Base-by-base conservation (phyloP, 768 basidiomycete species). In the Suillus brevipes region DNA sequence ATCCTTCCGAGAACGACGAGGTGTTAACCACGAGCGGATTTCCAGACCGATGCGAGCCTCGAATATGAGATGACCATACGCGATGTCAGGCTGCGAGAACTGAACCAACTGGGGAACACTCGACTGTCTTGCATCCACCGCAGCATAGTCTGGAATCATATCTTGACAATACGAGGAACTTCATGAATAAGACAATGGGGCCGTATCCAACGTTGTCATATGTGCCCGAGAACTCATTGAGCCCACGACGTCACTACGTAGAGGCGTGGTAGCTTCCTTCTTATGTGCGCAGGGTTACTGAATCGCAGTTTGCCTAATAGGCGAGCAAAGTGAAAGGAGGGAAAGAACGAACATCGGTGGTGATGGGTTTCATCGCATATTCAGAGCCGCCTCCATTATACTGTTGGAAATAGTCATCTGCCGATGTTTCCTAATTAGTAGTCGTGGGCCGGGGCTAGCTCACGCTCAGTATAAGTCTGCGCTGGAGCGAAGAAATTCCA, bases 171-270 rank as follows among this genome's bases (percentile, higher is more conserved):
- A 66, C 3, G 67, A 40, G 2, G 77, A 75, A 9, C 52, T 40
- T 63, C 70, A 73, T 67, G 61, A 81, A 83, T 18, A 83, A 72
- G 2, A 74, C 75, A 50, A 82, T 63, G 2, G 72, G 60, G 47
- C 78, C 78, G 43, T 83, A 83, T 13, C 80, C 80, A 1, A 74
- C 69, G 60, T 78, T 71, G 6, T 57, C 13, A 66, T 82, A 84
- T 0, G 74, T 77, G 13, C 83, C 81, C 9, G 76, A 65, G 52
- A 79, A 75, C 0, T 65, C 68, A 2, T 74, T 42, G 40, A 8
- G 36, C 16, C 20, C 36, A 37, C n/a, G 12, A 23, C 13, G 13
- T 23, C 20, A 13, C 12, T n/a, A 3, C 2, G 6, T 23, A 12
- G 36, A 56, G 36, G 13, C 6, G 36, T n/a, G 9, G n/a, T 12